Percentiles rank a stretch among this genome's conserved stretches.
These are phyloP conservation scores for Tylopilus cervinicoccineus DNA, from an alignment of 768 basidiomycete species.

Conservation along the genomic window DNA sequence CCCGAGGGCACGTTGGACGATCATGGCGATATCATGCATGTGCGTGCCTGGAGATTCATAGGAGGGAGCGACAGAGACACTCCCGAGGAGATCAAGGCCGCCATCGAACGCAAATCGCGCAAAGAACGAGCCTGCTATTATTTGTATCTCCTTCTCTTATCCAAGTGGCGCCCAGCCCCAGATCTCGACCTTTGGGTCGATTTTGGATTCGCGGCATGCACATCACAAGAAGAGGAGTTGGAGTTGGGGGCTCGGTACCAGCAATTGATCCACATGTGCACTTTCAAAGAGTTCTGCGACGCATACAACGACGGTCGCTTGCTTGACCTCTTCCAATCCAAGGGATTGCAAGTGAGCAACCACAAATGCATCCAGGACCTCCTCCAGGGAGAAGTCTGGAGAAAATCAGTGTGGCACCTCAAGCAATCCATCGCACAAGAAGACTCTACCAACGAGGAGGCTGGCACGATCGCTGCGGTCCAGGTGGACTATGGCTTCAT, in stretches of 20 bases:
- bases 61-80: slow-evolving; percentile 1
- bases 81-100: background rate
- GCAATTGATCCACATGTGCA: background rate
- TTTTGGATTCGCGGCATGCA: slow-evolving; percentile 4
- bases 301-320: background rate
- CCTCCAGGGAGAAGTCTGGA: background rate
- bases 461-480: background rate
- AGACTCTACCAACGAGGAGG: background rate
- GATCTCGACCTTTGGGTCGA: background rate
- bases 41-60: background rate
- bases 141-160: background rate
- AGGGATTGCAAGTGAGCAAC: background rate
- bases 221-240: background rate
- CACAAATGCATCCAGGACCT: background rate
- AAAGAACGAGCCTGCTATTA: background rate
- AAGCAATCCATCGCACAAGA: background rate
- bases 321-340: background rate
- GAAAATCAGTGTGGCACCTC: slow-evolving; percentile 2
- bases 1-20: background rate
- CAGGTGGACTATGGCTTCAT: slow-evolving; percentile 3
- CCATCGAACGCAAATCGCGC: background rate
- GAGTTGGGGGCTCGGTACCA: background rate
- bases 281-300: slow-evolving; percentile 3
- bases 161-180: background rate
- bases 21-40: background rate